These are phyloP conservation scores for Epichloe baconii DNA, from an alignment of 2,329 filamentous ascomycete genomes.

Conservation along the genomic window DNA sequence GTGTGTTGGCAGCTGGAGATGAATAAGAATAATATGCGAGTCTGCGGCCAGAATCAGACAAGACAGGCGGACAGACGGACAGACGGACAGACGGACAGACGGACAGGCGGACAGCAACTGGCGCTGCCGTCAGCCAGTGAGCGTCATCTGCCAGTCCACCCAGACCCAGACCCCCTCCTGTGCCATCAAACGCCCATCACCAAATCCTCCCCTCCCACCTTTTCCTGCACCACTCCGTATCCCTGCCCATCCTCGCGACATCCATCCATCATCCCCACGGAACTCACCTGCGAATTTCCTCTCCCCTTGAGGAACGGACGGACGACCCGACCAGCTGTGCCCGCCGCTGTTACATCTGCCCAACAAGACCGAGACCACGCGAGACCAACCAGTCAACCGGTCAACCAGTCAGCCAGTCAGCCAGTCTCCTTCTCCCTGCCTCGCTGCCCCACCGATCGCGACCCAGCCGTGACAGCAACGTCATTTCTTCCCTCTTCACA, in stretches of 20 bases:
- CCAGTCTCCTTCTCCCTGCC: conserved; percentile 1
- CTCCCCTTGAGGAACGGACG: not conserved
- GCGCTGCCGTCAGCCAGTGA: not conserved
- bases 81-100: not conserved
- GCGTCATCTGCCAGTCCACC: too few relatives aligned
- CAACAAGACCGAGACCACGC: not conserved
- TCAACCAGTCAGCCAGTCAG: too few relatives aligned
- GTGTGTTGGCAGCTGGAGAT: too few relatives aligned
- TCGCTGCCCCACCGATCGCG: conserved; percentile 10
- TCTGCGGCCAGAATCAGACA: too few relatives aligned
- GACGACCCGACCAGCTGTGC: not conserved
- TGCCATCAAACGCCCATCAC: not conserved
- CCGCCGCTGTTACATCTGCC: not conserved
- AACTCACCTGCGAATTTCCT: not conserved
- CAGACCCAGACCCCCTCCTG: not conserved
- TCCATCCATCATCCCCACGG: not conserved
- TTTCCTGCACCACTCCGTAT: conserved; percentile 1
- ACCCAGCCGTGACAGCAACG: conserved; percentile 16
- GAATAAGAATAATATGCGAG: too few relatives aligned
- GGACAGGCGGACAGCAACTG: too few relatives aligned
- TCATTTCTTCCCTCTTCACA: conserved; percentile 14
- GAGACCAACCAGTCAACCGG: too few relatives aligned
- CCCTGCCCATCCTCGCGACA: conserved; percentile 4
- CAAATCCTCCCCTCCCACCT: conserved; percentile 1
- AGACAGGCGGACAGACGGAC: not conserved